Evolutionary conservation across 495 filamentous ascomycete genomes (phyloP).

Genomic region (Daldinia decipiens): DNA sequence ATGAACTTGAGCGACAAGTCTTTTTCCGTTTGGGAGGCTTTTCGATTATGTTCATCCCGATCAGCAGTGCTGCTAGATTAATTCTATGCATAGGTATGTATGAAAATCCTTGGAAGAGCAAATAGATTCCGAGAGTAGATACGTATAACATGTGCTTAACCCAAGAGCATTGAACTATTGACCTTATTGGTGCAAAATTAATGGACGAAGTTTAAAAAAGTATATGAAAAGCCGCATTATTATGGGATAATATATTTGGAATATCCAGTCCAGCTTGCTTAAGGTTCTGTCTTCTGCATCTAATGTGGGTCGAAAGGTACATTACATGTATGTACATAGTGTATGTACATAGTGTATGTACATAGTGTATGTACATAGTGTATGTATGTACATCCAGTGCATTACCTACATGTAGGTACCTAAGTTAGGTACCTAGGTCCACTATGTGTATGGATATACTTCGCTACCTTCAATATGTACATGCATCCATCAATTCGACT

Average conservation of each 20-base stretch:
- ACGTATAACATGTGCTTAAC: too few species aligned
- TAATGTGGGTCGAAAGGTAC: too few species aligned
- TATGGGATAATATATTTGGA: slow-evolving; percentile 30
- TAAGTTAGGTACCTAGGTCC: too few species aligned
- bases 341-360: too few species aligned
- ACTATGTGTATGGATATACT: not conserved
- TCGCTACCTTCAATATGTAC: not conserved
- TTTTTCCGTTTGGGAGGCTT: slow-evolving; percentile 10
- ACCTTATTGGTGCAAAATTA: not conserved
- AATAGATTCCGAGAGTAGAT: not conserved
- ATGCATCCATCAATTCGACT: not conserved
- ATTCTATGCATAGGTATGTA: slow-evolving; percentile 11
- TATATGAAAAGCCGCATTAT: slow-evolving; percentile 5
- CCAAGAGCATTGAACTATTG: too few species aligned
- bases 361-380: too few species aligned
- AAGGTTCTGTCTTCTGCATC: not conserved
- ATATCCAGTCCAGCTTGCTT: slow-evolving; percentile 12
- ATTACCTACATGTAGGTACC: too few species aligned
- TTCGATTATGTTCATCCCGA: not conserved
- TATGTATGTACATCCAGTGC: not conserved
- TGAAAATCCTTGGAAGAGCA: not conserved
- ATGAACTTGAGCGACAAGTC: not conserved
- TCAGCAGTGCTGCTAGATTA: slow-evolving; percentile 9
- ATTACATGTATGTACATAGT: too few species aligned
- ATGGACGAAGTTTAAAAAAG: not conserved